Evolutionary conservation across 1,284 basidiomycete species (phyloP).

Genomic region (Vanrija sp.): DNA sequence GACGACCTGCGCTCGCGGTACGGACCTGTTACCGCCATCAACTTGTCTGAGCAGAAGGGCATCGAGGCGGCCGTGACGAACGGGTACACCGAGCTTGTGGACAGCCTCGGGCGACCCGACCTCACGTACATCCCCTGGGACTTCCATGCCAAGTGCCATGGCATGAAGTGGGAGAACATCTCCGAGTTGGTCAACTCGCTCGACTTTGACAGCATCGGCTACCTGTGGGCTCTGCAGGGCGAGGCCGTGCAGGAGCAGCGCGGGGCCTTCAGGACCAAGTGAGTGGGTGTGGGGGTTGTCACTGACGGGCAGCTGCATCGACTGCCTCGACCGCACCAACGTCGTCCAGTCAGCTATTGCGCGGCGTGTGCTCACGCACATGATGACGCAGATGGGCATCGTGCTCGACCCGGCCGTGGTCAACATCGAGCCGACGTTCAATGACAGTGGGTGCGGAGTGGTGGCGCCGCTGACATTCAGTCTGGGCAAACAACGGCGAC

Average conservation of each 20-base stretch:
- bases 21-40: constrained; percentile 73
- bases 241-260: constrained; percentile 72
- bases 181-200: constrained; percentile 67
- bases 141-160: constrained; percentile 74
- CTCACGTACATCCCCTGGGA: constrained; percentile 70
- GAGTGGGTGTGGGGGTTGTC: constrained; percentile 3
- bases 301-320: constrained; percentile 72
- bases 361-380: constrained; percentile 70
- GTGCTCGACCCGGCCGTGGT: constrained; percentile 27
- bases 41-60: constrained; percentile 84
- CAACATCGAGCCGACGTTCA: constrained; percentile 75
- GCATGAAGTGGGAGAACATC: constrained; percentile 74
- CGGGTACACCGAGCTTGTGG: constrained; percentile 69
- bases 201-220: constrained; percentile 78
- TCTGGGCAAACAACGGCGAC: constrained; percentile 68
- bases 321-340: constrained; percentile 85
- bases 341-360: constrained; percentile 88
- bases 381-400: constrained; percentile 69
- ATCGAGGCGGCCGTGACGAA: constrained; percentile 77
- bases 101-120: constrained; percentile 58
- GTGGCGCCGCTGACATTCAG: constrained; percentile 46
- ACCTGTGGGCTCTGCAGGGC: constrained; percentile 75
- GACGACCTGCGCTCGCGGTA: constrained; percentile 64
- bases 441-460: constrained; percentile 60
- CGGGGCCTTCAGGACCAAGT: constrained; percentile 66